Evolutionary conservation across 257 asterid genomes (phyloP).

Genomic region (Ophiorrhiza pumila): DNA sequence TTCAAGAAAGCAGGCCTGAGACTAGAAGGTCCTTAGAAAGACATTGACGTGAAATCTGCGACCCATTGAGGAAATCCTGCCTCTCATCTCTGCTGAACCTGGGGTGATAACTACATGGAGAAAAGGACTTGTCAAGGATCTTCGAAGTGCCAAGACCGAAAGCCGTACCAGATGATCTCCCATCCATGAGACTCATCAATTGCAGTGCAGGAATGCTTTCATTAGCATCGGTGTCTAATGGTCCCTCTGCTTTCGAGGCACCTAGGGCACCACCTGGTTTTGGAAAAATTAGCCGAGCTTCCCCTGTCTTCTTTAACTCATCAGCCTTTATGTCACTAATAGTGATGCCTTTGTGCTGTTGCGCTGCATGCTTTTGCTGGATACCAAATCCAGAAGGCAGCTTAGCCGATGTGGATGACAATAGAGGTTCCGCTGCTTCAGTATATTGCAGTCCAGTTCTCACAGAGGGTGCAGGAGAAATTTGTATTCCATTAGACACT

Average conservation of each 20-base stretch:
- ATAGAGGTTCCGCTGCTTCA: slow-evolving; percentile 22
- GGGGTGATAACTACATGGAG: slow-evolving; percentile 47
- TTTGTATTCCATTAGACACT: slow-evolving; percentile 27
- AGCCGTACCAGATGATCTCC: slow-evolving; percentile 26
- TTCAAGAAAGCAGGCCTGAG: slow-evolving; percentile 23
- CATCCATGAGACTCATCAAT: slow-evolving; percentile 71
- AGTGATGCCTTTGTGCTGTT: slow-evolving; percentile 32
- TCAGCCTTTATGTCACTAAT: slow-evolving; percentile 36
- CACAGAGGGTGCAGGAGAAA: slow-evolving; percentile 33
- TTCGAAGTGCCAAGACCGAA: slow-evolving; percentile 34
- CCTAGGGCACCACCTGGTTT: slow-evolving; percentile 25
- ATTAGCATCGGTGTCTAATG: slow-evolving; percentile 49
- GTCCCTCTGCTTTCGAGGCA: slow-evolving; percentile 25
- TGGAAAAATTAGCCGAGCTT: not conserved
- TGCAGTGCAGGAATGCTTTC: slow-evolving; percentile 82
- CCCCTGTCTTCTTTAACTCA: slow-evolving; percentile 24
- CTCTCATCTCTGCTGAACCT: slow-evolving; percentile 38
- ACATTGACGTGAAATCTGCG: slow-evolving; percentile 31
- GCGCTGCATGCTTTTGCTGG: slow-evolving; percentile 28
- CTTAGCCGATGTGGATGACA: slow-evolving; percentile 16
- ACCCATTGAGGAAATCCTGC: slow-evolving; percentile 29
- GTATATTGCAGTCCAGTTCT: slow-evolving; percentile 25
- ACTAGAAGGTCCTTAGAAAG: slow-evolving; percentile 27
- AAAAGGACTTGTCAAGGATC: slow-evolving; percentile 43
- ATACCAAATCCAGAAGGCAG: slow-evolving; percentile 23